Base-by-base conservation (phyloP, 352 stramenopile genomes). In the Pythium guiyangense region DNA sequence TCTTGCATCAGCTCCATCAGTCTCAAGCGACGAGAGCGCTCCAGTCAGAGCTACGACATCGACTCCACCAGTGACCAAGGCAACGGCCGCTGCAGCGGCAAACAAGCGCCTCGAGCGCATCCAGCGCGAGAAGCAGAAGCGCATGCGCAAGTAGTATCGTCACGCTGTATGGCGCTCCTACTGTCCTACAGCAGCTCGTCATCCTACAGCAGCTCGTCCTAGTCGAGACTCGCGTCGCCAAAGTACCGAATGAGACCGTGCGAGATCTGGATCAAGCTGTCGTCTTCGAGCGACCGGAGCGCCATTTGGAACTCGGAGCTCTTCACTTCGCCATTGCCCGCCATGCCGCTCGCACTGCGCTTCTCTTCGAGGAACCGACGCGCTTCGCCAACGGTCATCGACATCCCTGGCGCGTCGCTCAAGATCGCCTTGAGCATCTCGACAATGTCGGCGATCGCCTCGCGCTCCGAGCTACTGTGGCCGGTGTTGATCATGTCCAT, bases 401-500 rank as follows among this genome's bases (percentile, higher is more conserved):
- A 82, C 48, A 81, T 77, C 39, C 80, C 84, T 6, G 71, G 67
- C 3, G 76, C 69, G 26, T 84, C 77, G 42, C 63, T 62, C 22
- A 94, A 58, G 50, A 88, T 70, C 26, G 67, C 57, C 57, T 90
- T 90, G 31, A 94, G 70, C 1, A 52, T 49, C 4, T 78, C 60
- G 18, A 92, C 71, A 15, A 92, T 63, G 51, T 80, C 71, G 6
- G 66, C 67, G 12, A 92, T 68, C 6, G 79, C 72, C 56, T 98
- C 84, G 18, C 94, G 85, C 66, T 98, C 95, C 9, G 89, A 73
- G 39, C 85, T 88, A 54, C 84, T 95, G 61, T 96, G 79, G 22
- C 96, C 96, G 6, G 96, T 99, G 51, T 96, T 96, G 69, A 99
- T 98, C 91, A 98, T 98, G 70, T 99, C 97, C 97, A 99, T 99